Base-by-base conservation (phyloP, 2,329 filamentous ascomycete species). In the Monosporascus sp. region DNA sequence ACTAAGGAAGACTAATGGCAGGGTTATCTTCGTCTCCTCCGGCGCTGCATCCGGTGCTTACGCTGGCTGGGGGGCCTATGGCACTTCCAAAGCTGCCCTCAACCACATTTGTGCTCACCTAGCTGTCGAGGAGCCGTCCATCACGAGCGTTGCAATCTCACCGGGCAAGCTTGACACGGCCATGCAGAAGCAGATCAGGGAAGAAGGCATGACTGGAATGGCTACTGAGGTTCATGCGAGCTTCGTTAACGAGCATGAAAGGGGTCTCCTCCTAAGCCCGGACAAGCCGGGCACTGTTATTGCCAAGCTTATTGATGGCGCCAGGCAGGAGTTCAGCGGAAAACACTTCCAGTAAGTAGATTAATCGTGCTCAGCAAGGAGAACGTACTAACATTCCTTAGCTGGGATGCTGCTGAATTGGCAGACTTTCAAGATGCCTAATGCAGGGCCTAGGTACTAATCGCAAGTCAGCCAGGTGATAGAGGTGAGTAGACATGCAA, bases 201-300 rank as follows among this genome's bases (percentile, higher is more conserved):
- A 91, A 47, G 67, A 72, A 3, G 80, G 77, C 44, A 69, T 71
- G 38, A 65, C 67, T 2, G 69, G 68, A 51, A 84, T 84, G 81
- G 64, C 75, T 48, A 67, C 75, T 51, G 66, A 72, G 6, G 80
- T 84, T 53, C 87, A 94, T 68, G 75, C 79, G 7, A 76, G 73
- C 27, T 97, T 97, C 63, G 75, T 82, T 14, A 75, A 81, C 1
- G 78, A 88, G 17, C 87, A 91, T 66, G 79, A 84, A 58, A 78
- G 81, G 6, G 91, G 91, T 15, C 81, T 80, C 48, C 72, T 97
- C 48, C 75, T 97, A 58, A 84, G 80, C 70, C 90, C 92, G 0
- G 90, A 96, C 63, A 87, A 91, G 70, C 89, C 93, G 0, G 93
- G 90, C 0, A 75, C 85, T 69, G 90, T 97, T 14, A 93, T 97